phyloP scores from a whole-genome alignment of 2,329 filamentous ascomycete species.

The Phialophora tarda region DNA sequence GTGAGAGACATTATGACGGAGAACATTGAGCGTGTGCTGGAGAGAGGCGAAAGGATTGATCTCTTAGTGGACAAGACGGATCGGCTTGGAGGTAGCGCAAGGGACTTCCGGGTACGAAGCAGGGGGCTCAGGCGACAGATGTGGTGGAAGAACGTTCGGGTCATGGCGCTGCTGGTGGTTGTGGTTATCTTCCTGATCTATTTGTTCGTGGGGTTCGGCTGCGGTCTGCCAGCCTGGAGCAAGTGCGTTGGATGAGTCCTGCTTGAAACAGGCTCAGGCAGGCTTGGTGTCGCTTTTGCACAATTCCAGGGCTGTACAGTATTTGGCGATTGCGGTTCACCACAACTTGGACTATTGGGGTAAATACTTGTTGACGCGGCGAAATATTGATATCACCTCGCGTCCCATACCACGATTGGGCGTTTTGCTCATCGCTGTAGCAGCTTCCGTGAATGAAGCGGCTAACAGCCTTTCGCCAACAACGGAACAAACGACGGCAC shows the following conservation, averaged over 20 bases:
- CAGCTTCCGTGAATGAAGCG: background rate
- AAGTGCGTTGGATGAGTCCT: conserved; percentile 47
- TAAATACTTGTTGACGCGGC: background rate
- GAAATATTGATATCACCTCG: background rate
- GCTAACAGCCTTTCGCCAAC: background rate
- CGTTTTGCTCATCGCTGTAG: background rate
- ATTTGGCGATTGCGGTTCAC: background rate
- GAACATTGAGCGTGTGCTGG: conserved; percentile 88
- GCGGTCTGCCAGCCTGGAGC: conserved; percentile 66
- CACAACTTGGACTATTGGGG: background rate
- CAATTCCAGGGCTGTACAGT: background rate
- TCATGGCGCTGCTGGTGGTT: conserved; percentile 84
- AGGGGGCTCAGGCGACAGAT: conserved; percentile 86
- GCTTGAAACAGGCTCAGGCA: background rate
- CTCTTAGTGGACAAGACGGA: conserved; percentile 96
- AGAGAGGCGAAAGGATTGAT: conserved; percentile 91
- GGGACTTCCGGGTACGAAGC: conserved; percentile 88
- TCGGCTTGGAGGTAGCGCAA: conserved; percentile 80
- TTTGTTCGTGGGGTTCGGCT: conserved; percentile 73
- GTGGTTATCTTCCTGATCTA: conserved; percentile 70
- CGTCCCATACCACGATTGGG: background rate
- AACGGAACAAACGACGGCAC: background rate
- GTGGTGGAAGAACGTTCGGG: conserved; percentile 99
- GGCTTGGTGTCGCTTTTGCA: background rate
- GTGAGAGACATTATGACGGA: conserved; percentile 92